Evolutionary conservation across 2,329 filamentous ascomycete genomes (phyloP), one percentile per base, ranked within the genome.

Genomic region (Clathrospora elynae): DNA sequence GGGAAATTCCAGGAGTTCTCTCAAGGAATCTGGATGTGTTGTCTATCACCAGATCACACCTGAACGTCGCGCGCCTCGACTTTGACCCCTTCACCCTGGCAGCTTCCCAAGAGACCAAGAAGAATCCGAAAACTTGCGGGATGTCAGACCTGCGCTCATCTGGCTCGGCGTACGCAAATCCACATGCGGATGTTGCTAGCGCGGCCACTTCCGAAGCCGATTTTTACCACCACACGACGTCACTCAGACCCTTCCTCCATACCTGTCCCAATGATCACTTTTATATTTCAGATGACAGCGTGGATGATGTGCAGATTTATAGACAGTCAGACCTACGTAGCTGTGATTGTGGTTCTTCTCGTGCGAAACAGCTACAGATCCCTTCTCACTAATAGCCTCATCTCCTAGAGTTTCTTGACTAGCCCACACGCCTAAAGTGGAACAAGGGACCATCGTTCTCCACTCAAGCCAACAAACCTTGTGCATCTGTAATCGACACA

Each of bases 171-270:
- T 33, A 42, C 42, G 44, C 25, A 50, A 32, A 35, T 41, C 42
- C 30, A 44, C 22, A 37, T 59, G 53, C 49, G 51, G 53, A 51
- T 57, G 49, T 46, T 28, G 24, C 26, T 59, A 56, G 55, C 45
- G 49, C 50, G 43, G 42, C 50, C 46, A 37, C 50, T 53, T 40
- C 54, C 57, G 52, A 51, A 46, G 20, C 13, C 40, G 44, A 56
- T 52, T 39, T 36, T 35, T 33, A 35, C 19, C 26, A 35, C 12
- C 22, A 26, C 30, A 25, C 46, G 34, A 57, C 53, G 44, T 53
- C 55, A 57, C 33, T 22, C 13, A 31, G 13, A 25, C 38, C 28
- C 31, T 38, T 45, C 38, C 42, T 46, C 42, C 42, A 32, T 33
- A 42, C 32, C n/a, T n/a, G n/a, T 34, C 12, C 18, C 13, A 10